Evolutionary conservation across 2,329 filamentous ascomycete species (phyloP).

Genomic region (Hymenoscyphus infarciens): DNA sequence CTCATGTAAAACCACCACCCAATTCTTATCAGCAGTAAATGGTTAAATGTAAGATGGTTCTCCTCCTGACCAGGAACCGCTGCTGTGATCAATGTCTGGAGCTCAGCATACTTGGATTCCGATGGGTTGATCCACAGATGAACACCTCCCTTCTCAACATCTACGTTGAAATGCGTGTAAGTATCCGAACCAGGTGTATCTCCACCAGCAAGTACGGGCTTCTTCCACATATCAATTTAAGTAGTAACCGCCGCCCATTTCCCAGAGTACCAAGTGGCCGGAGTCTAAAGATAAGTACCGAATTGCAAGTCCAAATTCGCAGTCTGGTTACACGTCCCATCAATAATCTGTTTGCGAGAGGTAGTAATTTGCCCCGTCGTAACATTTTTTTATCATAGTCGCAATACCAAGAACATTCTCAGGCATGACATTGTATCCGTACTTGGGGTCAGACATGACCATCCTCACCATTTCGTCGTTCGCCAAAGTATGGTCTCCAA

Average conservation of each 20-base stretch:
- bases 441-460: neutral
- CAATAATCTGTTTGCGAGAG: neutral
- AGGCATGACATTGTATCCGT: neutral
- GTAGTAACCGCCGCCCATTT: neutral
- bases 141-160: neutral
- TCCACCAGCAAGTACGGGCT: neutral
- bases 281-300: neutral
- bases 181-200: neutral
- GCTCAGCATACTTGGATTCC: neutral
- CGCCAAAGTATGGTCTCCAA: neutral
- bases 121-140: neutral
- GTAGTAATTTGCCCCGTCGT: neutral
- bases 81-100: neutral
- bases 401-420: neutral
- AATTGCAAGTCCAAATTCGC: neutral
- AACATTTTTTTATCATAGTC: neutral
- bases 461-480: neutral
- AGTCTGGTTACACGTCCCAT: neutral
- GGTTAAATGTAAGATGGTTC: neutral
- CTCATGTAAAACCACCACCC: neutral
- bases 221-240: neutral
- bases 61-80: neutral
- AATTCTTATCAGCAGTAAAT: neutral
- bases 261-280: neutral
- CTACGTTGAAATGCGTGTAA: neutral